A percentile compares a stretch with the other conserved stretches of the same genome.
These are phyloP conservation scores for Pachysandra terminalis DNA, from an alignment of 164 flowering plant species.

Conservation along the genomic window DNA sequence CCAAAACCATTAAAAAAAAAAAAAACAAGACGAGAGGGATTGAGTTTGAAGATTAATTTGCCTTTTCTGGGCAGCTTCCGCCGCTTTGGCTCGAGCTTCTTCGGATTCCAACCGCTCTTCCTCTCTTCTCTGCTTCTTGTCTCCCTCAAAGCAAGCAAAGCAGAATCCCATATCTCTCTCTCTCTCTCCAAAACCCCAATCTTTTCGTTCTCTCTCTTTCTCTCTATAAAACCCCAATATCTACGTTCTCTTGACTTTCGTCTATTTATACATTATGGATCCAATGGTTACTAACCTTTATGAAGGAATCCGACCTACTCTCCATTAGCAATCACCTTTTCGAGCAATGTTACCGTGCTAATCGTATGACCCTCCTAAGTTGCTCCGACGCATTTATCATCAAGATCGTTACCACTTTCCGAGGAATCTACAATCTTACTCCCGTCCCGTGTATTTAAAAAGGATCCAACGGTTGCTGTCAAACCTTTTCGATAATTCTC, in stretches of 20 bases:
- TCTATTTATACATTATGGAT: too few relatives aligned
- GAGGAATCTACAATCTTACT: too few relatives aligned
- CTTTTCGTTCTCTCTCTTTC: neutral
- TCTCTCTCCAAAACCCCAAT: neutral
- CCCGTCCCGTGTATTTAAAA: too few relatives aligned
- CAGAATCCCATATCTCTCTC: conserved; percentile 44
- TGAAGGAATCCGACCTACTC: too few relatives aligned
- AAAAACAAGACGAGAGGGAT: neutral
- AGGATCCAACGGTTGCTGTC: neutral
- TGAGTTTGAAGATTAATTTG: conserved; percentile 1
- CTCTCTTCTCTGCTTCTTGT: conserved; percentile 44
- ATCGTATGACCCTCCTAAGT: too few relatives aligned
- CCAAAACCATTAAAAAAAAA: neutral
- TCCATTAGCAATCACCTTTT: too few relatives aligned
- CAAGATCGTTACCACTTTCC: too few relatives aligned
- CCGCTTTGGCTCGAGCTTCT: conserved; percentile 79
- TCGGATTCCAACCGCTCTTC: conserved; percentile 64
- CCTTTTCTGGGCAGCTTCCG: conserved; percentile 92
- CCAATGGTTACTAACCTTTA: too few relatives aligned
- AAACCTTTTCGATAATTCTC: neutral
- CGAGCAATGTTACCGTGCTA: too few relatives aligned
- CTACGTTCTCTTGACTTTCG: too few relatives aligned
- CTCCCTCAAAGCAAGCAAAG: conserved; percentile 51
- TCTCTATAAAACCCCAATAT: too few relatives aligned
- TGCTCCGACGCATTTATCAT: too few relatives aligned